Conservation (phyloP, 1,284 basidiomycete genomes). For the Porphyrellus sp. region DNA sequence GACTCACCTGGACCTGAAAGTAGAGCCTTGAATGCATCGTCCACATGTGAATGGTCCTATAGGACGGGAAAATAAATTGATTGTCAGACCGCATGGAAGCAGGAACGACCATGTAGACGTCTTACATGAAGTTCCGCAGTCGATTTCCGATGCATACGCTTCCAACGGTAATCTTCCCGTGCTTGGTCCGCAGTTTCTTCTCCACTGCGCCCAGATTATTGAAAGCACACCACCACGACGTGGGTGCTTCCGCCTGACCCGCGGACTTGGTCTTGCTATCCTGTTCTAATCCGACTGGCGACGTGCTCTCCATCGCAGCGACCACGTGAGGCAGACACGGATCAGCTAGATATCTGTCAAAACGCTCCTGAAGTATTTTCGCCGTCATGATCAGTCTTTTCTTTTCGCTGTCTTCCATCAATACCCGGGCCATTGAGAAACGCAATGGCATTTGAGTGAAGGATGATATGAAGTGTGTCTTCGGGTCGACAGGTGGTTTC, state of each 20-base stretch:
- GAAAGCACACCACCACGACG: slow-evolving; percentile 12
- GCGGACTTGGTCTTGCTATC: neutral
- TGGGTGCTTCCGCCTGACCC: neutral
- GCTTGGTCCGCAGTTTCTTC: slow-evolving; percentile 8
- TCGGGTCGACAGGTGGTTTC: slow-evolving; percentile 18
- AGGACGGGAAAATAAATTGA: neutral
- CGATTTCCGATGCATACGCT: slow-evolving; percentile 9
- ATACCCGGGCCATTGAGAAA: slow-evolving; percentile 17
- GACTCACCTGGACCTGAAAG: slow-evolving; percentile 18
- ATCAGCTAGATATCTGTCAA: slow-evolving; percentile 15
- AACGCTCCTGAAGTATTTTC: slow-evolving; percentile 14
- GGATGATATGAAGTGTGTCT: slow-evolving; percentile 19
- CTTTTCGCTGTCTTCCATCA: slow-evolving; percentile 14
- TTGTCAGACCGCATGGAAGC: neutral
- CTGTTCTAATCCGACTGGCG: too few relatives aligned
- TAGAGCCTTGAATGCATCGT: slow-evolving; percentile 21
- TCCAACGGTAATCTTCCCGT: slow-evolving; percentile 4
- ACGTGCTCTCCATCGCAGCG: neutral
- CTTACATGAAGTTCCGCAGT: slow-evolving; percentile 11
- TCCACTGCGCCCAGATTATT: slow-evolving; percentile 19
- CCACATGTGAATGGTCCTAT: slow-evolving; percentile 20
- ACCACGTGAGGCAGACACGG: slow-evolving; percentile 18
- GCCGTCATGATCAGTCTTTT: slow-evolving; percentile 14
- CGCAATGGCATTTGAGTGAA: slow-evolving; percentile 14
- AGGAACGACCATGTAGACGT: neutral